These are phyloP conservation scores for Naganishia onofrii DNA, from an alignment of 768 basidiomycete species.

Conservation along the genomic window DNA sequence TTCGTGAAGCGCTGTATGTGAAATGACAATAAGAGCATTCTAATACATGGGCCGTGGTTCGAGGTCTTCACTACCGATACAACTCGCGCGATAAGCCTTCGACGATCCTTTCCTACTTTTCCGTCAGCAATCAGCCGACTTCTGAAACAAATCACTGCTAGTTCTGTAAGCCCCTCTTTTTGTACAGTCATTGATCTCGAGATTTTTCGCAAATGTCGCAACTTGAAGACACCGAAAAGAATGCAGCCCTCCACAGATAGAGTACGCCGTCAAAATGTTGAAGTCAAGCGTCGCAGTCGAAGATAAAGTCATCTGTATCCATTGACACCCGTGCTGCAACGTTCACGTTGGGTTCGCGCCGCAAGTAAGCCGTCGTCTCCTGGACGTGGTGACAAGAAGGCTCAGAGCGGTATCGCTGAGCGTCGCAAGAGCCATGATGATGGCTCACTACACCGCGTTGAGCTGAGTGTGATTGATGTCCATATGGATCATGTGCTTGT, in stretches of 20 bases:
- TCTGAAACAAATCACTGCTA: no score
- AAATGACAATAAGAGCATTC: no score
- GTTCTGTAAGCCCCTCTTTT: no score
- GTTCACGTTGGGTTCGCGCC: not conserved
- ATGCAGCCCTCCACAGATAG: not conserved
- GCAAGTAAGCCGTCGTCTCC: not conserved
- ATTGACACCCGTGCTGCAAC: not conserved
- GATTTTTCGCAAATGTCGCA: no score
- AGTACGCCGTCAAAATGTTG: not conserved
- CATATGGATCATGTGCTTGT: not conserved
- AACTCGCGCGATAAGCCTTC: no score
- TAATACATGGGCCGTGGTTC: no score
- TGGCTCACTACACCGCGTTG: not conserved
- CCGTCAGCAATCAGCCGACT: no score
- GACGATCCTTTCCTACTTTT: no score
- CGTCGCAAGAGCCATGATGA: not conserved
- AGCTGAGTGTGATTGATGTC: not conserved
- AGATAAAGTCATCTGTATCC: constrained; percentile 9
- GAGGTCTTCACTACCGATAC: no score
- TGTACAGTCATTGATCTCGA: no score
- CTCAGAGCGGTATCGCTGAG: not conserved
- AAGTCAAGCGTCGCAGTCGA: constrained; percentile 16
- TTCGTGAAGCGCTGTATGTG: no score
- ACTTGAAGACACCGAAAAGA: no score
- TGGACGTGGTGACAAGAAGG: not conserved